These are phyloP conservation scores for Leishmania braziliensis DNA, from an alignment of 208 protist genomes.

Conservation along the genomic window DNA sequence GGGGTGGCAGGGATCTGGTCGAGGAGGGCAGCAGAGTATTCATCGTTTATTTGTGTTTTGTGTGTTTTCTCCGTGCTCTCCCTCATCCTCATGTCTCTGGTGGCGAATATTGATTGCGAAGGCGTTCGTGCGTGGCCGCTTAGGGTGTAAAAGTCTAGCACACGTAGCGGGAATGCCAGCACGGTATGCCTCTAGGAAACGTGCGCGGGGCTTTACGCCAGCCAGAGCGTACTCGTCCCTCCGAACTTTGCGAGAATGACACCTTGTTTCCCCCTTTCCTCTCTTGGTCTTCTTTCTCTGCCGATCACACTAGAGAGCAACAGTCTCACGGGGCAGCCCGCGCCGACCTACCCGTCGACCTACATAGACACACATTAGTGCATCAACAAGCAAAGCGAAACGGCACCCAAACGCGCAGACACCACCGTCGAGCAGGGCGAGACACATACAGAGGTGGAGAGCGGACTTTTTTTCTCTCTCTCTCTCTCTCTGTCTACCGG, in stretches of 20 bases:
- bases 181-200: not conserved
- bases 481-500: not conserved
- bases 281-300: not conserved
- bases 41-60: not conserved
- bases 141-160: not conserved
- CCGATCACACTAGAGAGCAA: not conserved
- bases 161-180: not conserved
- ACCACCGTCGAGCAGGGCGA: not conserved
- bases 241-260: not conserved
- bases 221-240: not conserved
- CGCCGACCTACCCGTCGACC: not conserved
- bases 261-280: not conserved
- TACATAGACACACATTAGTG: not conserved
- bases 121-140: not conserved
- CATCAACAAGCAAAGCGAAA: not conserved
- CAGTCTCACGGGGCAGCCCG: not conserved
- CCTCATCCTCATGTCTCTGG: not conserved
- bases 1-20: not conserved
- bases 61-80: not conserved
- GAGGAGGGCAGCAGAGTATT: not conserved
- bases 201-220: not conserved
- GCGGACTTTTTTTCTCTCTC: not conserved
- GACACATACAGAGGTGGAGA: not conserved
- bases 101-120: not conserved
- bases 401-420: no score